phyloP scores from a whole-genome alignment of 177 flowering plant genomes.

The Tripterygium wilfordii region DNA sequence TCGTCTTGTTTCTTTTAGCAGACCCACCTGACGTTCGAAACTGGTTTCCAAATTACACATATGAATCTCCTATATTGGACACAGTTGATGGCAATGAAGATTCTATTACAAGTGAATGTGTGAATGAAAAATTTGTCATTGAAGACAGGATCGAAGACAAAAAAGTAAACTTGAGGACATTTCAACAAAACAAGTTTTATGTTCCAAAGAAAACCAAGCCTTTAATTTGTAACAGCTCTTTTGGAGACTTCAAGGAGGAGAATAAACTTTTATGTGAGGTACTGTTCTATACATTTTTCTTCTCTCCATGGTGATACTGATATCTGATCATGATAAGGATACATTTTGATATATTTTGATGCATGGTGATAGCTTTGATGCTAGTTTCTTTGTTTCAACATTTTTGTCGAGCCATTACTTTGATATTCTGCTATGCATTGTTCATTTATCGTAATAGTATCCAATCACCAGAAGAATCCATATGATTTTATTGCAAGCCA shows the following conservation, averaged over 20 bases:
- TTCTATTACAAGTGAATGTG: neutral
- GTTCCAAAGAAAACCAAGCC: neutral
- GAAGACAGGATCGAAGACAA: conserved; percentile 9
- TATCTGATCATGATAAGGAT: neutral
- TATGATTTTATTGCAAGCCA: no score
- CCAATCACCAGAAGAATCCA: no score
- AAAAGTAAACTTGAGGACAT: conserved; percentile 4
- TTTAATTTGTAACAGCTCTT: neutral
- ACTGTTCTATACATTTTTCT: neutral
- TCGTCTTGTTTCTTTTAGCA: conserved; percentile 11
- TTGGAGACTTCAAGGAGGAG: neutral
- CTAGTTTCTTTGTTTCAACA: no score
- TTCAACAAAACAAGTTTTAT: neutral
- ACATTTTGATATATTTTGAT: no score
- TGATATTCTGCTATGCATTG: no score
- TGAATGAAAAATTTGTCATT: conserved; percentile 6
- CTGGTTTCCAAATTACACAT: conserved; percentile 62
- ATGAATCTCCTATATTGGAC: conserved; percentile 49
- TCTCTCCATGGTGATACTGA: neutral
- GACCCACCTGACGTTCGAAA: conserved; percentile 62
- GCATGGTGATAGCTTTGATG: no score
- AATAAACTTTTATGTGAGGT: conserved; percentile 8
- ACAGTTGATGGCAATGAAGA: conserved; percentile 9
- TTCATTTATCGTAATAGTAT: no score
- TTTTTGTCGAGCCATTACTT: no score